Conservation (phyloP, 108 stramenopile genomes). For the Cylindrotheca fusiformis region DNA sequence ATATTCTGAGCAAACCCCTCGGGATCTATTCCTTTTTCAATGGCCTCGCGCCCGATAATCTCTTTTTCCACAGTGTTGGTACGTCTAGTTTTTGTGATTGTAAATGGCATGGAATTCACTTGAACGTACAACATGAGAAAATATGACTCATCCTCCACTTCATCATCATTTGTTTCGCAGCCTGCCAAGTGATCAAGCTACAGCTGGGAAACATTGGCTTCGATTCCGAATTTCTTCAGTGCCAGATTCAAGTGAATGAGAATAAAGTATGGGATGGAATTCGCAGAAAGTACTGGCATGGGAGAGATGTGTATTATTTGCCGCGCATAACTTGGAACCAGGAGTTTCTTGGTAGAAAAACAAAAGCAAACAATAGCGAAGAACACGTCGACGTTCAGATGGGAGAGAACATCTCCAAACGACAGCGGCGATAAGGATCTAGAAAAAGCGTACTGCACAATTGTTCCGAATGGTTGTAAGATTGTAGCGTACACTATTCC, state of each 20-base stretch:
- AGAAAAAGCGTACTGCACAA: not conserved
- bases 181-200: slow-evolving; percentile 77
- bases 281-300: slow-evolving; percentile 91
- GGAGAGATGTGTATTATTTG: slow-evolving; percentile 83
- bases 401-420: slow-evolving; percentile 12
- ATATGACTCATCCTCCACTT: too few species aligned
- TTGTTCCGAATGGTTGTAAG: not conserved
- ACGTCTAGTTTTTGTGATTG: slow-evolving; percentile 13
- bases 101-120: not conserved
- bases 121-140: too few species aligned
- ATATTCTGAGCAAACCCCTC: slow-evolving; percentile 55
- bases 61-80: slow-evolving; percentile 92
- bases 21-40: slow-evolving; percentile 92
- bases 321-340: slow-evolving; percentile 75
- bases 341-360: slow-evolving; percentile 32
- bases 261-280: slow-evolving; percentile 88
- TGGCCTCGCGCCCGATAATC: slow-evolving; percentile 92
- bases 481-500: not conserved
- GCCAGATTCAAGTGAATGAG: slow-evolving; percentile 69
- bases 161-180: slow-evolving; percentile 5
- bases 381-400: slow-evolving; percentile 3
- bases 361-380: slow-evolving; percentile 12
- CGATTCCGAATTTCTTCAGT: slow-evolving; percentile 72
- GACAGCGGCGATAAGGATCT: slow-evolving; percentile 16
- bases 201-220: slow-evolving; percentile 76